Percentiles rank a stretch among this genome's conserved stretches.
These are phyloP conservation scores for Aureobasidium melanogenum DNA, from an alignment of 2,329 filamentous ascomycete species.

Conservation along the genomic window DNA sequence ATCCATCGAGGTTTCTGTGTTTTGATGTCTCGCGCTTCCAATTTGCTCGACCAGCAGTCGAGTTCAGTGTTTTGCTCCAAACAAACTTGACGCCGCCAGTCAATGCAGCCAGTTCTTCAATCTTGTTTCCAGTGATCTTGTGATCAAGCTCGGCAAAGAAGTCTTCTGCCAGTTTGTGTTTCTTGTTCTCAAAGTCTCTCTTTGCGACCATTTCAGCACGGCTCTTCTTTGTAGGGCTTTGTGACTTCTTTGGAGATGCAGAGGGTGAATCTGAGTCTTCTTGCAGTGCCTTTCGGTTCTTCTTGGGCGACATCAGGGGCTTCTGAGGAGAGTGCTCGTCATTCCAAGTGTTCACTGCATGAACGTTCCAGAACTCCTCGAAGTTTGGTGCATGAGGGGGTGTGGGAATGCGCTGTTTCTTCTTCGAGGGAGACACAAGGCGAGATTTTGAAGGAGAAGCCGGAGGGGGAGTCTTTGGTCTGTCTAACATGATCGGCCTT, in stretches of 20 bases:
- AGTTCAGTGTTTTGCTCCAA: slow-evolving; percentile 72
- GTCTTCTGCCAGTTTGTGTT: slow-evolving; percentile 51
- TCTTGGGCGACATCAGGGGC: slow-evolving; percentile 30
- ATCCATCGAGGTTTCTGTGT: slow-evolving; percentile 16
- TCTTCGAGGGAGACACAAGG: slow-evolving; percentile 41
- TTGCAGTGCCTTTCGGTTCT: slow-evolving; percentile 18
- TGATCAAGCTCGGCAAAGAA: slow-evolving; percentile 65
- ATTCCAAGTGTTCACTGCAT: slow-evolving; percentile 54
- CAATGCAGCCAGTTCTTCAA: slow-evolving; percentile 48
- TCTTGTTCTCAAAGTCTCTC: slow-evolving; percentile 54
- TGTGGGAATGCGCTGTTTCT: slow-evolving; percentile 38
- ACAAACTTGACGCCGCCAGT: slow-evolving; percentile 63
- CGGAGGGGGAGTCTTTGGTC: slow-evolving; percentile 31
- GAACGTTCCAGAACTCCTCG: slow-evolving; percentile 53
- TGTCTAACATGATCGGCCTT: neutral
- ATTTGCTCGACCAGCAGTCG: slow-evolving; percentile 58
- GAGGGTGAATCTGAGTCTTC: slow-evolving; percentile 17
- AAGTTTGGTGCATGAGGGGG: slow-evolving; percentile 46
- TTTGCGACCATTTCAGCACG: slow-evolving; percentile 33
- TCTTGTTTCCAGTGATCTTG: slow-evolving; percentile 51
- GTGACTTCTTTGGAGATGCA: slow-evolving; percentile 32
- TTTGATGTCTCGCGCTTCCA: slow-evolving; percentile 39
- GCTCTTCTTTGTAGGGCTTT: slow-evolving; percentile 24
- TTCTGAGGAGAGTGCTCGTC: slow-evolving; percentile 51
- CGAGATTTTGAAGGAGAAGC: slow-evolving; percentile 33